Evolutionary conservation across 768 basidiomycete genomes (phyloP).

Genomic region (Lactarius quietus): DNA sequence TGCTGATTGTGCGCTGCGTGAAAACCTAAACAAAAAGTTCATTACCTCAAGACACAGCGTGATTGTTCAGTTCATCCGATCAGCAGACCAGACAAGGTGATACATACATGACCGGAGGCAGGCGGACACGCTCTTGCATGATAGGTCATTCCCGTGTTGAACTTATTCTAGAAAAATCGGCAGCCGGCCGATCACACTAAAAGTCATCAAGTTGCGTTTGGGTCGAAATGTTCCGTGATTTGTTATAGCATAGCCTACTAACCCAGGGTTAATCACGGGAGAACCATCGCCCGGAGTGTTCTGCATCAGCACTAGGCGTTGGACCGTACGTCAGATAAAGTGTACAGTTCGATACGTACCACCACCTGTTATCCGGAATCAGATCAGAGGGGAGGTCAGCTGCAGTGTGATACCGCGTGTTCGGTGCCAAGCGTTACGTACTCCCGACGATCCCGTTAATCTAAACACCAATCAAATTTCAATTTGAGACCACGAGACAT

Average conservation of each 20-base stretch:
- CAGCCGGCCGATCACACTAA: background rate
- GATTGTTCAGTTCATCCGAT: constrained; percentile 8
- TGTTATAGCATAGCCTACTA: background rate
- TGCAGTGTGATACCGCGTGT: background rate
- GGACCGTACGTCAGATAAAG: constrained; percentile 3
- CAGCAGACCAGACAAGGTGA: background rate
- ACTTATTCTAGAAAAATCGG: background rate
- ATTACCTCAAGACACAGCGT: constrained; percentile 15
- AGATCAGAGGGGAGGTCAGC: background rate
- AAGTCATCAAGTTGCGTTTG: background rate
- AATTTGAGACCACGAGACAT: background rate
- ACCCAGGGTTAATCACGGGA: background rate
- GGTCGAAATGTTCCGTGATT: background rate
- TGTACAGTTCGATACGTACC: background rate
- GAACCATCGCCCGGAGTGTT: background rate
- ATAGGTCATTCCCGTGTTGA: background rate
- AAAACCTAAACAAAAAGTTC: background rate
- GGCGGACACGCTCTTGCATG: background rate
- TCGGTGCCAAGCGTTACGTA: background rate
- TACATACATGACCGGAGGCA: background rate
- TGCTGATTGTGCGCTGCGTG: background rate
- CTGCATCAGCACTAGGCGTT: background rate
- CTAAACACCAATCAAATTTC: background rate
- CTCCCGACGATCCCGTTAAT: background rate
- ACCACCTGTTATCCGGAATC: background rate